phyloP scores from a whole-genome alignment of 2,329 filamentous ascomycete genomes.

The Rugonectria rugulosa region DNA sequence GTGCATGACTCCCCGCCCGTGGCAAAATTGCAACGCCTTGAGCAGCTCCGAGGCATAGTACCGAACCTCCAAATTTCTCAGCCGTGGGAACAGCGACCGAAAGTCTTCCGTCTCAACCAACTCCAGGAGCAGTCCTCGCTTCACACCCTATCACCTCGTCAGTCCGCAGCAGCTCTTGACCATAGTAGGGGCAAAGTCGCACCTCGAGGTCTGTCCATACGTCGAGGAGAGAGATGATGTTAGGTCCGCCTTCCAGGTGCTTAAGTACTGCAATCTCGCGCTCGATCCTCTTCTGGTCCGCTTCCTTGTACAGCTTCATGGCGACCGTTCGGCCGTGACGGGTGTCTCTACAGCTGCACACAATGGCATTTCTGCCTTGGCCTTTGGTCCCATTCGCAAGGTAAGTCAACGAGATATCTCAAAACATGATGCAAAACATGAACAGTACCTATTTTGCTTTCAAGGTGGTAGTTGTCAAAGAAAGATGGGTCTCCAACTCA shows the following conservation, averaged over 20 bases:
- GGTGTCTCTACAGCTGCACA: neutral
- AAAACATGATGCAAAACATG: no score
- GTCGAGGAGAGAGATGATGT: slow-evolving; percentile 5
- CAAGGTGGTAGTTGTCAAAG: no score
- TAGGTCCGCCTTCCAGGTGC: neutral
- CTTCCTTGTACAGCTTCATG: slow-evolving; percentile 12
- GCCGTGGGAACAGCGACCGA: neutral
- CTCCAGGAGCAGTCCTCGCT: neutral
- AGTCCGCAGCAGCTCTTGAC: no score
- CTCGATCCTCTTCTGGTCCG: neutral
- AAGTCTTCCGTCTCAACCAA: neutral
- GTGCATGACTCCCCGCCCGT: slow-evolving; percentile 10
- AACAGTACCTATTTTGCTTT: no score
- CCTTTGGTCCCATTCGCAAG: neutral
- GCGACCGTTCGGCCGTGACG: neutral
- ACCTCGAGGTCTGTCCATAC: slow-evolving; percentile 1
- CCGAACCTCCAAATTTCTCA: slow-evolving; percentile 3
- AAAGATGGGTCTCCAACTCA: no score
- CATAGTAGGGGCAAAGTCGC: no score
- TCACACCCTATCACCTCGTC: neutral
- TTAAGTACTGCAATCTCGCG: slow-evolving; percentile 11
- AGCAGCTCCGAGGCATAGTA: slow-evolving; percentile 7
- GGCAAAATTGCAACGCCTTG: slow-evolving; percentile 14
- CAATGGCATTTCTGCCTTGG: neutral
- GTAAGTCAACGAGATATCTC: no score